Conservation (phyloP, 2,329 filamentous ascomycete genomes). For the Beauveria australis region DNA sequence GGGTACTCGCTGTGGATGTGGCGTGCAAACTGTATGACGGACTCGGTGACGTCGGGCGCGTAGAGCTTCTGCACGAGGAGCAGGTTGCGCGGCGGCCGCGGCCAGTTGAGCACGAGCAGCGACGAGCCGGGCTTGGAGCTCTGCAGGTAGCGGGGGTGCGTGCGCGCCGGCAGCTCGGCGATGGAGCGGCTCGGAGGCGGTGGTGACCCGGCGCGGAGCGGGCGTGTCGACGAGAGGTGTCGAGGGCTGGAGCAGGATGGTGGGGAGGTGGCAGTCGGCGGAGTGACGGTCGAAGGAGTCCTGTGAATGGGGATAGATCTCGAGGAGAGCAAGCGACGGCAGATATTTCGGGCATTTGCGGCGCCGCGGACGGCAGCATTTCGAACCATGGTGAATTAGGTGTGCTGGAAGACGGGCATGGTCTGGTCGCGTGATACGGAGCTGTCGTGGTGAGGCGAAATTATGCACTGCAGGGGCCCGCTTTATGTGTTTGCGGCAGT, state of each 20-base stretch:
- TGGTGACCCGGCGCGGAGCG: not conserved
- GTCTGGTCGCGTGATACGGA: not conserved
- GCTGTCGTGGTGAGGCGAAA: not conserved
- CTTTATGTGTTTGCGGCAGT: too few species aligned
- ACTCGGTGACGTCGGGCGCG: slow-evolving; percentile 42
- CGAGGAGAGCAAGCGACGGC: not conserved
- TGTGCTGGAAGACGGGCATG: not conserved
- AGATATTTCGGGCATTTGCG: not conserved
- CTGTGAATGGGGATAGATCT: not conserved
- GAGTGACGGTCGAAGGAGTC: not conserved
- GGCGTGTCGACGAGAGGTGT: not conserved
- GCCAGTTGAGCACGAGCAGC: slow-evolving; percentile 47
- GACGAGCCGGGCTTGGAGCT: slow-evolving; percentile 40
- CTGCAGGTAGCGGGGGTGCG: slow-evolving; percentile 27
- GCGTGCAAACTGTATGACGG: slow-evolving; percentile 50
- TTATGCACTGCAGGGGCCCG: not conserved
- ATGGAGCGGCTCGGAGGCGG: slow-evolving; percentile 22
- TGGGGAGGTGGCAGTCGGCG: not conserved
- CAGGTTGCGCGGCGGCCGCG: slow-evolving; percentile 46
- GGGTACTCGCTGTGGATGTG: slow-evolving; percentile 77
- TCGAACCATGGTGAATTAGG: not conserved
- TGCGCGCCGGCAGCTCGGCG: slow-evolving; percentile 25
- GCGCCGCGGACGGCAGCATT: not conserved
- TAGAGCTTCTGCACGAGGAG: slow-evolving; percentile 52
- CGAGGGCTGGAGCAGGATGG: not conserved